A percentile compares a stretch with the other conserved stretches of the same genome.
These are phyloP conservation scores for Mycena latifolia DNA, from an alignment of 768 basidiomycete genomes.

Conservation along the genomic window DNA sequence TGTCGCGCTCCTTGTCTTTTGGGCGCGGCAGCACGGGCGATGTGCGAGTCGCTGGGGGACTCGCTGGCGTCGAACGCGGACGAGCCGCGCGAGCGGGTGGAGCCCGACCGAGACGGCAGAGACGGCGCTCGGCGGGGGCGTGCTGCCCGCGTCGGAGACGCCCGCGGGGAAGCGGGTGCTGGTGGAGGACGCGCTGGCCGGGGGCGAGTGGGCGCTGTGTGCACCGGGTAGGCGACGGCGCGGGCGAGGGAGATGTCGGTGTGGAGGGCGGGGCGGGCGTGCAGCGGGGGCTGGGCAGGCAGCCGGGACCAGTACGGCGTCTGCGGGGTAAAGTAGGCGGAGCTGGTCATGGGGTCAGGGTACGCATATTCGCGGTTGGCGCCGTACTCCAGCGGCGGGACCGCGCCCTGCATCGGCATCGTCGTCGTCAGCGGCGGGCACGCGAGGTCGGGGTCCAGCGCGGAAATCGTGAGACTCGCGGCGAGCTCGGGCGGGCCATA, in stretches of 20 bases:
- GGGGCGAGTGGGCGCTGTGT: neutral
- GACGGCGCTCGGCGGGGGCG: neutral
- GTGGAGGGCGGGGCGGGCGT: neutral
- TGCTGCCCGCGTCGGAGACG: neutral
- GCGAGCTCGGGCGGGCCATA: neutral
- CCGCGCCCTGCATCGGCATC: no score
- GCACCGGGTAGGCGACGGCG: neutral
- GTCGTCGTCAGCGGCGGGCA: neutral
- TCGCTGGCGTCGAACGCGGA: neutral
- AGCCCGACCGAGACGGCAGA: no score
- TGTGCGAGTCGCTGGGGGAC: neutral
- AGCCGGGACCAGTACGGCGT: neutral
- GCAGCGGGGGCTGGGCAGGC: neutral
- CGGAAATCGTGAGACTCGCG: neutral
- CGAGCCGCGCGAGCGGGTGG: neutral
- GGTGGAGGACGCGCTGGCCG: neutral
- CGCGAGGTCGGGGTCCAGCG: neutral
- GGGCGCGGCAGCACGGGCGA: no score
- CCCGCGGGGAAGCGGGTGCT: neutral
- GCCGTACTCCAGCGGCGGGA: neutral
- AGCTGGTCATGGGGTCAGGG: conserved; percentile 4
- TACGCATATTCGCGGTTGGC: neutral
- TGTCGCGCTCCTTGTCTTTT: no score
- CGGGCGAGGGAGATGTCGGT: neutral
- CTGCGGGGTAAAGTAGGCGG: neutral